These are phyloP conservation scores for Linderniella brevidens DNA, from an alignment of 257 asterid species.

Conservation along the genomic window DNA sequence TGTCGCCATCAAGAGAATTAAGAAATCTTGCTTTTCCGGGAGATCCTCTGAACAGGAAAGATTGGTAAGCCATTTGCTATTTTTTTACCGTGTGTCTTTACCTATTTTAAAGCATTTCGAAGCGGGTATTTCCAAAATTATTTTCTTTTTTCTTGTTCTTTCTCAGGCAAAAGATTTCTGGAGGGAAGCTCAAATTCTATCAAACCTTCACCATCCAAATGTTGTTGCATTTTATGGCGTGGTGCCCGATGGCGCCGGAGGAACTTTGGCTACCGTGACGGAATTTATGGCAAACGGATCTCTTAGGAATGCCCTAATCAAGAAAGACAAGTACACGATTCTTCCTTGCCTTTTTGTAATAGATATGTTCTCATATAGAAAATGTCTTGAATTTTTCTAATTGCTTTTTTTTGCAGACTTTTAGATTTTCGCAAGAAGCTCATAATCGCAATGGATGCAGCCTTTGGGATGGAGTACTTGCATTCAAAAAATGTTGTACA, in stretches of 20 bases:
- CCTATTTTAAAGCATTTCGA: not conserved
- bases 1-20: constrained; percentile 66
- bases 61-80: constrained; percentile 33
- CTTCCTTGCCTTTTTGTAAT: constrained; percentile 9
- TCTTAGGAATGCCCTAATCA: constrained; percentile 37
- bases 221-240: constrained; percentile 77
- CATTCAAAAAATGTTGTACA: constrained; percentile 68
- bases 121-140: not conserved
- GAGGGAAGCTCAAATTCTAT: constrained; percentile 60
- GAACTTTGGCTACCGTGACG: constrained; percentile 61
- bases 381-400: constrained; percentile 14
- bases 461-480: constrained; percentile 76
- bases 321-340: constrained; percentile 41
- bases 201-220: constrained; percentile 67
- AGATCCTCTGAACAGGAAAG: constrained; percentile 55
- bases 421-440: constrained; percentile 46
- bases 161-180: constrained; percentile 57
- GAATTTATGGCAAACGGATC: constrained; percentile 78
- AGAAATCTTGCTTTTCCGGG: constrained; percentile 50
- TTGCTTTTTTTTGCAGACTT: constrained; percentile 18
- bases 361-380: constrained; percentile 5
- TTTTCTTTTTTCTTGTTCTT: constrained; percentile 6
- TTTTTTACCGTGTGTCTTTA: not conserved
- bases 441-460: constrained; percentile 69
- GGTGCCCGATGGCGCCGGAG: constrained; percentile 73